A percentile compares a stretch with the other conserved stretches of the same genome.
Conservation (phyloP, 306 rosid genomes). For the Begonia peltatifolia region DNA sequence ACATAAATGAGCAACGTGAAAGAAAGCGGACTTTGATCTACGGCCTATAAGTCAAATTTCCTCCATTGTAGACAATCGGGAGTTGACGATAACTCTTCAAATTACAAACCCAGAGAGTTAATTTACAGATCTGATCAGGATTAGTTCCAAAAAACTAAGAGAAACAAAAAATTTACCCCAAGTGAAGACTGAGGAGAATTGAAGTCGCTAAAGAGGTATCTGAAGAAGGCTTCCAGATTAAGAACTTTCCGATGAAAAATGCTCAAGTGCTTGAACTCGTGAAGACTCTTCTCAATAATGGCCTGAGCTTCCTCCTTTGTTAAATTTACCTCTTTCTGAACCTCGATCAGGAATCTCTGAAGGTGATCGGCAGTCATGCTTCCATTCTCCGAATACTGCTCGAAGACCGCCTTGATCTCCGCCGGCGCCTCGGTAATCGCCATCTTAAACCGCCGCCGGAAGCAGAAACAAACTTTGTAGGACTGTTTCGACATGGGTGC, state of each 20-base stretch:
- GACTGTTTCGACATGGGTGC: slow-evolving; percentile 64
- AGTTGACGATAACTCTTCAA: background rate
- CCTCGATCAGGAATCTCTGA: slow-evolving; percentile 40
- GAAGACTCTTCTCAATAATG: slow-evolving; percentile 31
- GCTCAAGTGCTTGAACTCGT: slow-evolving; percentile 35
- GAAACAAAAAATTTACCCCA: slow-evolving; percentile 23
- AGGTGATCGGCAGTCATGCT: slow-evolving; percentile 45
- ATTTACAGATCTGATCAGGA: background rate
- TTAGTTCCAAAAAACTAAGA: too few species aligned
- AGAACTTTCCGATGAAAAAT: slow-evolving; percentile 60
- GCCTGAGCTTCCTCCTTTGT: slow-evolving; percentile 49
- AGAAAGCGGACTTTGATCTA: background rate
- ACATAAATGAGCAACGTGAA: background rate
- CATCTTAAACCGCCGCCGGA: slow-evolving; percentile 61
- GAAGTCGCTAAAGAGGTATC: slow-evolving; percentile 48
- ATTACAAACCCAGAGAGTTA: background rate
- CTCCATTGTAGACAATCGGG: background rate
- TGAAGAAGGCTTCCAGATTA: slow-evolving; percentile 69
- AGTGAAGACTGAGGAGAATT: slow-evolving; percentile 40
- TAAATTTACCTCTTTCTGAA: slow-evolving; percentile 42
- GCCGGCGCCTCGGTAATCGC: slow-evolving; percentile 55
- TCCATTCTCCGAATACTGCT: slow-evolving; percentile 55
- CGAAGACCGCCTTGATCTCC: slow-evolving; percentile 52
- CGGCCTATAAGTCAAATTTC: background rate
- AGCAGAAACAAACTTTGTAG: slow-evolving; percentile 86